phyloP scores from a whole-genome alignment of 176 grass and related monocot species.

The Oryza rufipogon region DNA sequence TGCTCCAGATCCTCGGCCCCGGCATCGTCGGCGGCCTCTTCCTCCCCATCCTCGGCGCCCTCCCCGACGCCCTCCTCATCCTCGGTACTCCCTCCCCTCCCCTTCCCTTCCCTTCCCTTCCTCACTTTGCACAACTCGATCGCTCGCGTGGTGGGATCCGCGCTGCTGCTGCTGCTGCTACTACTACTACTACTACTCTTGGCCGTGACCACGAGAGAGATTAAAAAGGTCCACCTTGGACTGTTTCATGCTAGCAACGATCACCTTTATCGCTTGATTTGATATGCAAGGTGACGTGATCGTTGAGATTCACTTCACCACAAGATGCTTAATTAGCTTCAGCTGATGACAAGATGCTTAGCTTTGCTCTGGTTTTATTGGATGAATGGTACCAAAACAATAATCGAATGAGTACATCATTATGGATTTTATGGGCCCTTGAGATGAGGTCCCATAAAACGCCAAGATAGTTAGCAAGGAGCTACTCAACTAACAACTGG shows the following conservation, averaged over 20 bases:
- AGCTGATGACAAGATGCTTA: no score
- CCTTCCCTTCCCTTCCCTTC: not conserved
- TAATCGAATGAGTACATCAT: not conserved
- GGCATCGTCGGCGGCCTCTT: constrained; percentile 91
- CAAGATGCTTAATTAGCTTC: not conserved
- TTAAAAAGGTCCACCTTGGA: not conserved
- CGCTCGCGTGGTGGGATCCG: not conserved
- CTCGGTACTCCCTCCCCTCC: constrained; percentile 50
- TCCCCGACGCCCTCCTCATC: constrained; percentile 86
- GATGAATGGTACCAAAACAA: not conserved
- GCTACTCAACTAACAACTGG: not conserved
- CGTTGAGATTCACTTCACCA: no score
- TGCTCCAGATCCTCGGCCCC: constrained; percentile 86
- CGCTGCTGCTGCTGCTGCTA: not conserved
- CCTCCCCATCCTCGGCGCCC: constrained; percentile 85
- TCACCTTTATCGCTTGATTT: not conserved
- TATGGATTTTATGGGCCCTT: not conserved
- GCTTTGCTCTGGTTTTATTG: not conserved
- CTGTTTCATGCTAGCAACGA: not conserved
- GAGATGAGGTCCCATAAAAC: not conserved
- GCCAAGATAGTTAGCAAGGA: not conserved
- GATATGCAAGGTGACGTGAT: not conserved
- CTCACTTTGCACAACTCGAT: not conserved
- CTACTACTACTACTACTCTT: no score
- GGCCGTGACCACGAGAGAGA: not conserved